phyloP scores from a whole-genome alignment of 768 basidiomycete genomes.

The Daedaleopsis nitida region DNA sequence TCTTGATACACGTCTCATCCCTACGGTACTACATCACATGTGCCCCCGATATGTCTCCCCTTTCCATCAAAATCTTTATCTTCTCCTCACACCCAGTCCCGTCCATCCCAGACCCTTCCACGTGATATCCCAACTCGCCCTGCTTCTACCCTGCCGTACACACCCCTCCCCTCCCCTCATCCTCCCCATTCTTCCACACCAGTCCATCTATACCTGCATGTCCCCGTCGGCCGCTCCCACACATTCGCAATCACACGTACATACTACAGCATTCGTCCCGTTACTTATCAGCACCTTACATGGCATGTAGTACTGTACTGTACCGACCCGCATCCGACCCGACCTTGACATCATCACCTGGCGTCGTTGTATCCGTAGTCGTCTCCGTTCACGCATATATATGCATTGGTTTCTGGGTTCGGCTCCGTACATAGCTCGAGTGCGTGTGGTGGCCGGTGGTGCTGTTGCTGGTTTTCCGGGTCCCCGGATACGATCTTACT shows the following conservation, averaged over 20 bases:
- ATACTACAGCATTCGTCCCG: conserved; percentile 9
- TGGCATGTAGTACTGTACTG: not conserved
- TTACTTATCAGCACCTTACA: not conserved
- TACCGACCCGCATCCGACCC: not conserved
- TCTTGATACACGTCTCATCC: not conserved
- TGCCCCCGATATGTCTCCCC: not conserved
- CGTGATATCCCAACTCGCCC: too few relatives aligned
- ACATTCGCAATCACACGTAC: not conserved
- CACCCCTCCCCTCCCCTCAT: too few relatives aligned
- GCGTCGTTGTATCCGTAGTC: conserved; percentile 20
- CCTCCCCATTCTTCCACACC: too few relatives aligned
- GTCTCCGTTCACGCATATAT: conserved; percentile 12
- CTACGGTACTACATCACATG: not conserved
- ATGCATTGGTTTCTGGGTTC: conserved; percentile 10
- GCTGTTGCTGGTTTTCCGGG: too few relatives aligned
- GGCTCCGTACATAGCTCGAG: not conserved
- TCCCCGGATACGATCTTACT: too few relatives aligned
- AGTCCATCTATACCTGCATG: not conserved
- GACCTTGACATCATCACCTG: not conserved
- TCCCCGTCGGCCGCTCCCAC: not conserved
- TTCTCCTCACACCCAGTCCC: not conserved
- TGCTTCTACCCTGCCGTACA: too few relatives aligned
- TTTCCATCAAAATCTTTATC: not conserved
- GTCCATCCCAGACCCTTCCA: too few relatives aligned
- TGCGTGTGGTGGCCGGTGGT: not conserved